Conservation (phyloP, 345 rosid species). For the Gossypium longicalyx region DNA sequence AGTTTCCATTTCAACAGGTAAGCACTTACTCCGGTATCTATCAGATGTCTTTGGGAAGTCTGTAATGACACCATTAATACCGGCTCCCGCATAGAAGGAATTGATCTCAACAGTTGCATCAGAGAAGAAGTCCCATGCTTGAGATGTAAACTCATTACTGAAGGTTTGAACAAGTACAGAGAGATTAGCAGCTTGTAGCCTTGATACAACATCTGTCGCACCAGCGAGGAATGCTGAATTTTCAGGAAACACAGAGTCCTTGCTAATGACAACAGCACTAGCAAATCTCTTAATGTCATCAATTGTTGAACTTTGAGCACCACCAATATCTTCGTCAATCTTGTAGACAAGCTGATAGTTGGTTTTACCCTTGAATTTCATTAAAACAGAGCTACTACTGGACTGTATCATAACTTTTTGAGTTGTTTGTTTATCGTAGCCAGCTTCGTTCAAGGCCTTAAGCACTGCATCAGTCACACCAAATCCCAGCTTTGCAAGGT, state of each 20-base stretch:
- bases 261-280: slow-evolving; percentile 49
- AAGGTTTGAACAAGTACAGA: slow-evolving; percentile 62
- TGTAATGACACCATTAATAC: slow-evolving; percentile 63
- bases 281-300: slow-evolving; percentile 69
- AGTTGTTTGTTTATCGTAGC: slow-evolving; percentile 43
- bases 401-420: slow-evolving; percentile 80
- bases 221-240: slow-evolving; percentile 24
- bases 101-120: slow-evolving; percentile 80
- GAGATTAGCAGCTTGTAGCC: slow-evolving; percentile 44
- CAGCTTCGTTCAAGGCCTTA: slow-evolving; percentile 49
- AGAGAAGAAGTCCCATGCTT: slow-evolving; percentile 81
- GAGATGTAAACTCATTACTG: slow-evolving; percentile 83
- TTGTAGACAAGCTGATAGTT: slow-evolving; percentile 58
- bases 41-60: slow-evolving; percentile 76
- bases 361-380: slow-evolving; percentile 43
- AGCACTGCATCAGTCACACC: slow-evolving; percentile 54
- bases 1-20: not conserved
- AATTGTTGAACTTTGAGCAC: slow-evolving; percentile 40
- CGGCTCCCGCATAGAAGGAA: slow-evolving; percentile 23
- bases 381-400: slow-evolving; percentile 64
- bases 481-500: slow-evolving; percentile 55
- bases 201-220: slow-evolving; percentile 43
- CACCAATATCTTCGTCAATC: slow-evolving; percentile 58
- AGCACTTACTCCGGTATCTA: slow-evolving; percentile 68
- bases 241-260: slow-evolving; percentile 47